A percentile compares a stretch with the other conserved stretches of the same genome.
Conservation (phyloP, 129 eudicot species). For the Escallonia rubra region DNA sequence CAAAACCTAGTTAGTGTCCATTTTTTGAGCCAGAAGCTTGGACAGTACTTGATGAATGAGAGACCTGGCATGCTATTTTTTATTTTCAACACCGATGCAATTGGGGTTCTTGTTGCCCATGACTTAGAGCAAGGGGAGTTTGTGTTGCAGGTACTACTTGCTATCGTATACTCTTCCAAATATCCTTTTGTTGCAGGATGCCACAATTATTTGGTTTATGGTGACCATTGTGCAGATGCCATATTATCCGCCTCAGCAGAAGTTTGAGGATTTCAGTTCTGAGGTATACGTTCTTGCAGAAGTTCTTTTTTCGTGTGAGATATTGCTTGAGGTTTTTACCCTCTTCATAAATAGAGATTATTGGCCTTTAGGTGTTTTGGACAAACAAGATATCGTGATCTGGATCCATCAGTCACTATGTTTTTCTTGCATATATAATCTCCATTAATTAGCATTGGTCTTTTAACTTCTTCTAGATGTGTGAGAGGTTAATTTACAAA, state of each 20-base stretch:
- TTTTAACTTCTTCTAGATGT: constrained; percentile 50
- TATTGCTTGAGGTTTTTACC: too few relatives aligned
- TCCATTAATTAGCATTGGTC: constrained; percentile 5
- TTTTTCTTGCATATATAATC: too few relatives aligned
- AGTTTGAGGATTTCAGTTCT: constrained; percentile 68
- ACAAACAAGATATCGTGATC: too few relatives aligned
- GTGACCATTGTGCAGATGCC: constrained; percentile 56
- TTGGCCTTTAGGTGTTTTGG: too few relatives aligned
- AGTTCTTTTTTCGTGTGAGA: too few relatives aligned
- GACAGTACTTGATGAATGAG: constrained; percentile 65
- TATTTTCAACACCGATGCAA: constrained; percentile 85
- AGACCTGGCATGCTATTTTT: constrained; percentile 98
- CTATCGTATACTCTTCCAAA: neutral
- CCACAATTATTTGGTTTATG: neutral
- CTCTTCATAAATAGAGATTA: too few relatives aligned
- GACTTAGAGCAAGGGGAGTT: constrained; percentile 92
- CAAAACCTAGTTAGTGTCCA: constrained; percentile 92
- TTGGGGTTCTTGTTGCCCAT: constrained; percentile 99
- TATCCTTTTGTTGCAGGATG: constrained; percentile 5
- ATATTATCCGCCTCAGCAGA: constrained; percentile 93
- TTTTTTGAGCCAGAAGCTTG: constrained; percentile 66
- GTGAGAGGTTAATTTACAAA: constrained; percentile 72
- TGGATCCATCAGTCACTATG: too few relatives aligned
- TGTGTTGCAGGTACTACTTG: constrained; percentile 67
- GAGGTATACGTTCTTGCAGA: constrained; percentile 64